phyloP scores from a whole-genome alignment of 1,284 basidiomycete genomes.

The Cerrena zonata region DNA sequence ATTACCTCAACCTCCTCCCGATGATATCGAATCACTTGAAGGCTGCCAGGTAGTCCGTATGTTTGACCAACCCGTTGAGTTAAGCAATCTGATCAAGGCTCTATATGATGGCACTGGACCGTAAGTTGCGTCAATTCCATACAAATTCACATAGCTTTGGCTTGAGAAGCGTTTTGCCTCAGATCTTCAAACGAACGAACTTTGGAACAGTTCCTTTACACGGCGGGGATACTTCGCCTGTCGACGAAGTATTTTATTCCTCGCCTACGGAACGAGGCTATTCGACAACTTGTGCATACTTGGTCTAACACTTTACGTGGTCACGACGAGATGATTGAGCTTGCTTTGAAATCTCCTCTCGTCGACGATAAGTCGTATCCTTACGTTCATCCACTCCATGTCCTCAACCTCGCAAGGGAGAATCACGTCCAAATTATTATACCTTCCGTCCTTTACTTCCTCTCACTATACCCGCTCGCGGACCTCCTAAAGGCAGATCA shows the following conservation, averaged over 20 bases:
- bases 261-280: constrained; percentile 43
- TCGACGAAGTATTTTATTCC: constrained; percentile 54
- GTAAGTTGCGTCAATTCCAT: constrained; percentile 33
- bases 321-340: constrained; percentile 52
- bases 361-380: constrained; percentile 47
- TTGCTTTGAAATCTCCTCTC: constrained; percentile 38
- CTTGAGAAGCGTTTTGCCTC: constrained; percentile 4
- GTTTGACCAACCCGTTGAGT: constrained; percentile 48
- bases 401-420: constrained; percentile 53
- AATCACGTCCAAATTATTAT: constrained; percentile 43
- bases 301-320: constrained; percentile 51
- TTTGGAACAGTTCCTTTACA: constrained; percentile 48
- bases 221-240: constrained; percentile 49
- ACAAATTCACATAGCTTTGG: constrained; percentile 4
- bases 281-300: constrained; percentile 42
- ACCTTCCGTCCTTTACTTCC: constrained; percentile 53
- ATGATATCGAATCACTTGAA: constrained; percentile 35
- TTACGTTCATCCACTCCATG: constrained; percentile 54
- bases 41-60: constrained; percentile 47
- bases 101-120: constrained; percentile 46
- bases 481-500: constrained; percentile 47
- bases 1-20: constrained; percentile 38
- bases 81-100: constrained; percentile 49
- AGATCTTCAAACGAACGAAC: constrained; percentile 35
- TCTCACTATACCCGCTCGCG: constrained; percentile 49